Conservation (phyloP, 495 filamentous ascomycete species). For the Neurospora tetraspora region DNA sequence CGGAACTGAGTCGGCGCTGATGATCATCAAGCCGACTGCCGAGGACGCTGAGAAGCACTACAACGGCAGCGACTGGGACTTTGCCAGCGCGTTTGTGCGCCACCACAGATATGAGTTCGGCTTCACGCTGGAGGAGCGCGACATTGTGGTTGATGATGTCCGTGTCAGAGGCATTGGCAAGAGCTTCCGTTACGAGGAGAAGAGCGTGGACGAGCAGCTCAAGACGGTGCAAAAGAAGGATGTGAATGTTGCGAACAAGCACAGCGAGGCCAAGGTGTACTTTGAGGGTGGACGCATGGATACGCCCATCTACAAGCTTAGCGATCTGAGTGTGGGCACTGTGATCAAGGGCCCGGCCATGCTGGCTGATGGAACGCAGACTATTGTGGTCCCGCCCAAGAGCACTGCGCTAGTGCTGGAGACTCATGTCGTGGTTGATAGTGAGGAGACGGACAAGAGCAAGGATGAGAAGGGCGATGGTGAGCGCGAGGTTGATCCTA, state of each 20-base stretch:
- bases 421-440: slow-evolving; percentile 64
- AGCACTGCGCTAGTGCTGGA: slow-evolving; percentile 63
- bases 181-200: slow-evolving; percentile 68
- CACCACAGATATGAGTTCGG: slow-evolving; percentile 93
- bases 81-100: slow-evolving; percentile 70
- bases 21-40: slow-evolving; percentile 59
- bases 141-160: slow-evolving; percentile 90
- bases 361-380: slow-evolving; percentile 90
- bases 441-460: slow-evolving; percentile 47
- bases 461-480: slow-evolving; percentile 37
- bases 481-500: slow-evolving; percentile 61
- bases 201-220: slow-evolving; percentile 71
- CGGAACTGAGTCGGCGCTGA: slow-evolving; percentile 78
- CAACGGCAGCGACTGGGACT: slow-evolving; percentile 61
- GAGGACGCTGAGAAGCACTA: slow-evolving; percentile 50
- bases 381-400: slow-evolving; percentile 80
- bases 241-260: slow-evolving; percentile 42
- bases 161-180: slow-evolving; percentile 81
- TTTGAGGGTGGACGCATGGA: slow-evolving; percentile 67
- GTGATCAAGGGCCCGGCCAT: slow-evolving; percentile 78
- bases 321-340: slow-evolving; percentile 66
- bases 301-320: slow-evolving; percentile 78
- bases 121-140: slow-evolving; percentile 78
- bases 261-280: slow-evolving; percentile 50
- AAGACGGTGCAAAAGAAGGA: slow-evolving; percentile 47